Percentiles rank a stretch among this genome's conserved stretches.
These are phyloP conservation scores for Nowakowskiella sp. DNA, from an alignment of 192 early-diverging fungal genomes.

Conservation along the genomic window DNA sequence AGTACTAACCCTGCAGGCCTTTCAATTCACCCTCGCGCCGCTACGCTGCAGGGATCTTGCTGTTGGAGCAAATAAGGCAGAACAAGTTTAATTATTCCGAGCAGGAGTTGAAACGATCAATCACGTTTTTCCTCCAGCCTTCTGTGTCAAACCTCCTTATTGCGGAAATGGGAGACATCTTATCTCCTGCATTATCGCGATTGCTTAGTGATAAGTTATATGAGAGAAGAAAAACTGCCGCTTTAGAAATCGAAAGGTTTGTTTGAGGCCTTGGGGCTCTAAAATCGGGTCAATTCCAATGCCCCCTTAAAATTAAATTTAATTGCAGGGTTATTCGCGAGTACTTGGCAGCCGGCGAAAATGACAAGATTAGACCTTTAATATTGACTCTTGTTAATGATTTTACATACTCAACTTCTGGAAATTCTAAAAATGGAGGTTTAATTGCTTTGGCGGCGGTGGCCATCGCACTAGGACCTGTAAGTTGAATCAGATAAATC, in stretches of 20 bases:
- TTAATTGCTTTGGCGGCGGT: constrained; percentile 79
- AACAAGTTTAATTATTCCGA: too few relatives aligned
- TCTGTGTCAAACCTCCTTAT: too few relatives aligned
- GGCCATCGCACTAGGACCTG: constrained; percentile 73
- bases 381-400: constrained; percentile 74
- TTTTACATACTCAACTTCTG: constrained; percentile 78
- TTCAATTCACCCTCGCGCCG: too few relatives aligned
- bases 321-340: neutral
- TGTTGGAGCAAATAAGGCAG: too few relatives aligned
- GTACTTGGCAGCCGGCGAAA: neutral
- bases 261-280: constrained; percentile 4
- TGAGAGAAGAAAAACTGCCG: constrained; percentile 88
- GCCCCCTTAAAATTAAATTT: neutral
- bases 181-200: constrained; percentile 43
- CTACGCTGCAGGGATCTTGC: too few relatives aligned
- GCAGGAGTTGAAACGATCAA: too few relatives aligned
- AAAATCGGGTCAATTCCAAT: neutral
- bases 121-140: too few relatives aligned
- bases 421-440: constrained; percentile 86
- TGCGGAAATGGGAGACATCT: too few relatives aligned
- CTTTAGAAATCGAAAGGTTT: constrained; percentile 82
- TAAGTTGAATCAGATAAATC: constrained; percentile 5
- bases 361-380: constrained; percentile 52
- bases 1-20: too few relatives aligned
- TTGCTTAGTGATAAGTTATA: constrained; percentile 85